Evolutionary conservation across 2,329 filamentous ascomycete genomes (phyloP), one percentile per base, ranked within the genome.

Genomic region (Chaetomium sp.): DNA sequence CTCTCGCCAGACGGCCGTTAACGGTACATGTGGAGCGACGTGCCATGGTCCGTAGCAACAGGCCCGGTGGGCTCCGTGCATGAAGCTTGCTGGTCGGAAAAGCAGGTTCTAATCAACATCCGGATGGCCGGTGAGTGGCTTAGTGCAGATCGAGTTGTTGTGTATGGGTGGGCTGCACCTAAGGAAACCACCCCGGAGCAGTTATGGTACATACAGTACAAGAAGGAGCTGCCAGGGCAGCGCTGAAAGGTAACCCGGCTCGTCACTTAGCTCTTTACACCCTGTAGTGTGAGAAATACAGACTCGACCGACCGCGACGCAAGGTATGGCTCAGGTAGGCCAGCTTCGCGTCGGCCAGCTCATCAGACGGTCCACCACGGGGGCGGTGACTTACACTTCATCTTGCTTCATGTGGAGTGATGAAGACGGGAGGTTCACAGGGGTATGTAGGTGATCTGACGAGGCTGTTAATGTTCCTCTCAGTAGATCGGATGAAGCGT

Each of bases 341-440:
- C 59, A 47, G 49, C 36, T 47, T 32, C 43, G 47, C 43, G 40
- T 12, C 50, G 48, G 54, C 56, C 60, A 55, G 37, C 54, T 55
- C 52, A 51, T 51, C 57, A 44, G 34, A 19, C 49, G 38, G 47
- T 40, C 55, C 54, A 56, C 53, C 48, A 60, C 64, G 62, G 62
- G 59, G 58, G 58, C 60, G 48, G 62, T 65, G 61, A 62, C 61
- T 62, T 64, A 59, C 60, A 62, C 60, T n/a, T 63, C 59, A 59
- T 53, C 59, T 55, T 62, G 61, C 58, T 58, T 65, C 52, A 42
- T 56, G 61, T 62, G 57, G 55, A 52, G 62, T 62, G 60, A 60
- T 58, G 45, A 38, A 56, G 48, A 54, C 55, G 55, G 49, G 51
- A 55, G 49, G 48, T 56, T 55, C 52, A 55, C 50, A 57, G 48